Conservation (phyloP, 208 protist species). For the Leishmania martiniquensis region DNA sequence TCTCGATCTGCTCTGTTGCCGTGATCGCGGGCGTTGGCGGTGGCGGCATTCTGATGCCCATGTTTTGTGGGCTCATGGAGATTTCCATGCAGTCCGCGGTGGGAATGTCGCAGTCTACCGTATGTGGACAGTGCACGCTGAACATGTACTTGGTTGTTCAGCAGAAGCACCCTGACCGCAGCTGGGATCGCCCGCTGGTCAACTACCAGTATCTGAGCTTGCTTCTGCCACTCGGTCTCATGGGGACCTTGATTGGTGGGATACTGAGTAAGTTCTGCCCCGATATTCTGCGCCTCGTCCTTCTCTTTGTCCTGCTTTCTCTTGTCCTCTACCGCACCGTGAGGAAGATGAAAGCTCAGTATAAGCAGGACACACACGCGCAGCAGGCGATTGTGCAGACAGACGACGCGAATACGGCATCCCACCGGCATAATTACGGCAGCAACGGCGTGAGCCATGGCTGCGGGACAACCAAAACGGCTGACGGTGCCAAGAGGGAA, state of each 20-base stretch:
- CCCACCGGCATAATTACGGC: slow-evolving; percentile 6
- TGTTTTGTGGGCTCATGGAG: slow-evolving; percentile 59
- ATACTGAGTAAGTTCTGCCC: slow-evolving; percentile 80
- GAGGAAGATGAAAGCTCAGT: slow-evolving; percentile 64
- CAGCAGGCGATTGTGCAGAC: slow-evolving; percentile 29
- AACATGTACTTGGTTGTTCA: slow-evolving; percentile 71
- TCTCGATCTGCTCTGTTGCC: slow-evolving; percentile 66
- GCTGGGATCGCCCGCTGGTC: slow-evolving; percentile 74
- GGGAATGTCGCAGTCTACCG: slow-evolving; percentile 83
- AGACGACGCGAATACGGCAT: slow-evolving; percentile 2
- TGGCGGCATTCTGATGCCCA: slow-evolving; percentile 85
- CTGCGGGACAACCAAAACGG: slow-evolving; percentile 17
- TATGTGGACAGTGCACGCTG: slow-evolving; percentile 81
- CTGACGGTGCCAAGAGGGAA: slow-evolving; percentile 5
- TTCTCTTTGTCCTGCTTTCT: slow-evolving; percentile 72
- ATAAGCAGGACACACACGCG: slow-evolving; percentile 32
- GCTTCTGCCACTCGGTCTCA: slow-evolving; percentile 71
- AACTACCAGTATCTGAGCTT: slow-evolving; percentile 88
- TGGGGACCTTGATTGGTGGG: slow-evolving; percentile 75
- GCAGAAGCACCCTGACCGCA: slow-evolving; percentile 52
- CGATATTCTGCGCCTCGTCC: slow-evolving; percentile 73
- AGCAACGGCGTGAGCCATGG: slow-evolving; percentile 4
- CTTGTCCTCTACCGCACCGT: slow-evolving; percentile 68
- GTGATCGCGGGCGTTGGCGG: slow-evolving; percentile 84
- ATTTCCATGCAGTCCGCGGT: slow-evolving; percentile 72